Evolutionary conservation across 176 grass and related monocot species (phyloP), one percentile per base, ranked within the genome.

Genomic region (Carex littledalei): DNA sequence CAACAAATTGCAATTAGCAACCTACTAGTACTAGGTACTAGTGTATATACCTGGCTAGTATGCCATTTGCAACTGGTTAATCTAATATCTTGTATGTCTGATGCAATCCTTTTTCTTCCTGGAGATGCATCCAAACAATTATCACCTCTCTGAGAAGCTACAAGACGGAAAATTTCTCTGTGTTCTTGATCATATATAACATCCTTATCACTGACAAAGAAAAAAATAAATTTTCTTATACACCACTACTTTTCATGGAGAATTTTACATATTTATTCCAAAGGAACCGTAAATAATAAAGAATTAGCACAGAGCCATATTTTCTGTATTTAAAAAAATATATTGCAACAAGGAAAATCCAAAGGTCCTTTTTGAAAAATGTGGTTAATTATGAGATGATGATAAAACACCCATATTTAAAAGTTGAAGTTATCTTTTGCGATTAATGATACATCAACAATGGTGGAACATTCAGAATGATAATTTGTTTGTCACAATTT

Each of bases 61-160:
- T 94, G 92, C 94, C 77, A 84, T 65, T 55, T 92, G 86, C 94
- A 97, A 74, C 78, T 84, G n/a, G 90, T 92, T 55, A 84, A 92
- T 83, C 84, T 86, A 39, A 47, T 86, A 53, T 72, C 39, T 22
- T 68, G 62, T 2, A 32, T 81, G 16, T 88, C 90, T 81, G 85
- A 91, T 45, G 89, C 84, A 58, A 58, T 86, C 16, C 21, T 53
- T 55, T 89, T 86, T 86, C 14, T 85, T 64, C 74, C 78, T 67
- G 60, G 53, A 85, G 92, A 92, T 79, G 92, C 90, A 87, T 92
- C 92, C 63, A 97, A 76, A 86, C 94, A 97, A 83, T 58, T 67
- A 86, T 82, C 80, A 24, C 39, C 12, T 47, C 63, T 63, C 6
- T 84, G 26, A 59, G 55, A 79, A 59, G 14, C 41, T 75, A 81